Conservation (phyloP, 306 rosid genomes). For the Parietaria judaica region DNA sequence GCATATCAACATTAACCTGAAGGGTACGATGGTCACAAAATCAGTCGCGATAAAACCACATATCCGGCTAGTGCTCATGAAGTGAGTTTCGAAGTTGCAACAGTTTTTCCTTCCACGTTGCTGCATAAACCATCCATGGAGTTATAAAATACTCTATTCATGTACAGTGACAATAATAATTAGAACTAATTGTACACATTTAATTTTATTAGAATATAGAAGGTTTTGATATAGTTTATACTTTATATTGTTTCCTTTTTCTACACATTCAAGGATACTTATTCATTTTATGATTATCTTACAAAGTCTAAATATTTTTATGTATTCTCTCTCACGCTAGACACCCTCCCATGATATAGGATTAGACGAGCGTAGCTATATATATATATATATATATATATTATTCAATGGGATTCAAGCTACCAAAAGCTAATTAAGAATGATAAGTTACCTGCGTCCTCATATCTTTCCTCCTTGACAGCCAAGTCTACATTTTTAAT, state of each 20-base stretch:
- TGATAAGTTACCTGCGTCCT: conserved; percentile 61
- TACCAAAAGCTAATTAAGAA: not conserved
- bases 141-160: not conserved
- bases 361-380: too few species aligned
- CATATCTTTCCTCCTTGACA: conserved; percentile 69
- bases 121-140: conserved; percentile 45
- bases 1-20: conserved; percentile 8
- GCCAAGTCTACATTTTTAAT: conserved; percentile 64
- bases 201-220: too few species aligned
- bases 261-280: too few species aligned
- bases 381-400: not conserved
- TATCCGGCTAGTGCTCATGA: conserved; percentile 37
- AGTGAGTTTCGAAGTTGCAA: conserved; percentile 53
- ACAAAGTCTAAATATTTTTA: conserved; percentile 1
- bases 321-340: too few species aligned
- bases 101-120: conserved; percentile 77
- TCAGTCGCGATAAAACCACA: conserved; percentile 22
- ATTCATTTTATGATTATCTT: too few species aligned
- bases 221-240: too few species aligned
- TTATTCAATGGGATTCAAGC: conserved; percentile 3
- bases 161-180: too few species aligned
- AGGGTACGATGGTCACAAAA: not conserved
- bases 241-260: too few species aligned
- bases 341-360: too few species aligned
- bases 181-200: too few species aligned